Evolutionary conservation across 345 rosid genomes (phyloP).

Genomic region (Carallia brachiata): DNA sequence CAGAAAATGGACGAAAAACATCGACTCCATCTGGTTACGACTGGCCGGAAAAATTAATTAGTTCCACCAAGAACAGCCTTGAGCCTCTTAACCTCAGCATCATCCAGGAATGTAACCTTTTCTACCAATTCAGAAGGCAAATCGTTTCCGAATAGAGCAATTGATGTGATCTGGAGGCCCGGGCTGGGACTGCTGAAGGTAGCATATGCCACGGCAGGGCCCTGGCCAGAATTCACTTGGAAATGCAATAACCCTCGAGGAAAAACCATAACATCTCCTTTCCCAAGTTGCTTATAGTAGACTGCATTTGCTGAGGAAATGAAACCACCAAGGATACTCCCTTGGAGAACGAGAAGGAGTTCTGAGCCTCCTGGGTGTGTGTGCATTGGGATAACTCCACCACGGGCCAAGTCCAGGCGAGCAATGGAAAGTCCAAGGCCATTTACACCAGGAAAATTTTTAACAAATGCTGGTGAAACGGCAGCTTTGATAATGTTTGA

Average conservation of each 20-base stretch:
- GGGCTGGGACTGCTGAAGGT: slow-evolving; percentile 71
- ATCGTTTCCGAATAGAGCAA: slow-evolving; percentile 60
- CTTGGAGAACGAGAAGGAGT: slow-evolving; percentile 48
- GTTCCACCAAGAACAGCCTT: slow-evolving; percentile 89
- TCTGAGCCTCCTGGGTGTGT: slow-evolving; percentile 82
- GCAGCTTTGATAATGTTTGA: slow-evolving; percentile 71
- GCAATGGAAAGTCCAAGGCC: slow-evolving; percentile 79
- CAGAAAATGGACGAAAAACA: background rate
- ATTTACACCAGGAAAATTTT: slow-evolving; percentile 57
- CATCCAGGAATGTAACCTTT: slow-evolving; percentile 60
- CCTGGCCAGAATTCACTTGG: slow-evolving; percentile 54
- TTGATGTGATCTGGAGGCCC: slow-evolving; percentile 67
- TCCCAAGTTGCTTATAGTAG: slow-evolving; percentile 44
- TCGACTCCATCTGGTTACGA: too few relatives aligned
- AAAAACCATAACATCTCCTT: slow-evolving; percentile 72
- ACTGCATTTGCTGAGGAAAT: slow-evolving; percentile 63
- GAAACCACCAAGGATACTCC: slow-evolving; percentile 72
- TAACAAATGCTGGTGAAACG: slow-evolving; percentile 59
- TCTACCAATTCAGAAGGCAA: slow-evolving; percentile 60
- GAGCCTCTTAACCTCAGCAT: slow-evolving; percentile 70
- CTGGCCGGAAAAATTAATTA: slow-evolving; percentile 24
- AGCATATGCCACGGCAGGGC: slow-evolving; percentile 47
- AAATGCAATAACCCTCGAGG: slow-evolving; percentile 80
- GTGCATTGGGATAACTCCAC: slow-evolving; percentile 78
- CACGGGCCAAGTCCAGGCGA: slow-evolving; percentile 66